Base-by-base conservation (phyloP, 257 asterid genomes). In the Ophiorrhiza pumila region DNA sequence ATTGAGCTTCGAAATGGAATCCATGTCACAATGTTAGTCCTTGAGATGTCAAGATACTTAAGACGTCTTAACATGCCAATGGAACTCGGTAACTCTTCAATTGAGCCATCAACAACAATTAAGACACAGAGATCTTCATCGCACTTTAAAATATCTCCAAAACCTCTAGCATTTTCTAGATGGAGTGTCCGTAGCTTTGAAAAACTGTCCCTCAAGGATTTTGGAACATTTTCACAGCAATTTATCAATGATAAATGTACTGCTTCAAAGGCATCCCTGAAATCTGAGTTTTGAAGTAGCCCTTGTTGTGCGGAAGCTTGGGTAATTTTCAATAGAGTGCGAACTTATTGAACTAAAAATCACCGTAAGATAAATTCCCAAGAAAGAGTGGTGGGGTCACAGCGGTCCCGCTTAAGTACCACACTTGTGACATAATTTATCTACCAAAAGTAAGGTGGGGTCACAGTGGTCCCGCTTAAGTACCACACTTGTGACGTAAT, bases 11-110 rank as follows among this genome's bases (percentile, higher is more conserved):
- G 65, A 49, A 39, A 73, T 47, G 13, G 80, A 66, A 37, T 70
- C 71, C 1, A 31, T 27, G 4, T 43, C 2, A 0, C 2, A 34
- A 78, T 71, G 0, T 0, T 0, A 20, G 80, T 74, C 14, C 25
- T 0, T 0, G 74, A 65, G 60, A 81, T 60, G 64, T 78, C 82
- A 52, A 81, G 77, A 60, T 65, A 66, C 39, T 77, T 74, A 10
- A 78, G 70, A 42, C 29, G 56, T 53, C 32, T 78, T 46, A 81
- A 46, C 67, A 7, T 67, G 13, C 73, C 53, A 0, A 81, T 53
- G 47, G 62, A 66, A 32, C 10, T 57, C 0, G 82, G 75, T 27
- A 77, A 46, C 18, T 67, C 72, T 0, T 18, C 13, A 34, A 49
- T 2, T 7, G 35, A 13, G 13, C 3, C 4, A 15, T 2, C 46